Evolutionary conservation across 306 rosid genomes (phyloP), one percentile per base, ranked within the genome.

Genomic region (Rosa persica): DNA sequence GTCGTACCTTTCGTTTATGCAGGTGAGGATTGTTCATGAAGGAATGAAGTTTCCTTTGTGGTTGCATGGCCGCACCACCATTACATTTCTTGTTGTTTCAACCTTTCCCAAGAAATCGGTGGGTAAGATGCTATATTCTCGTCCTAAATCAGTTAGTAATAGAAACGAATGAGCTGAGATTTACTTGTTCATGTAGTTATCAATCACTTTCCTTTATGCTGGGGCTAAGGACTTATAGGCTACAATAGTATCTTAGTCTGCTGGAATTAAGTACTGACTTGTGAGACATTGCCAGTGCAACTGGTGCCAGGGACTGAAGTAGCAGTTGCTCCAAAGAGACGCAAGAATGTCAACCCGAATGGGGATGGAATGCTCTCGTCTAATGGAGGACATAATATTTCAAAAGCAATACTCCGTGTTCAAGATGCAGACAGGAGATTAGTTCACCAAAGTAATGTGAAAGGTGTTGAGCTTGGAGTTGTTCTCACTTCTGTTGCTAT

Each of bases 21-120:
- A 95, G 98, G 78, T 95, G 73, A 87, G 98, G 82, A 88, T 95
- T 83, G 87, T 95, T 76, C 88, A 84, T 74, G 98, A 95, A 88
- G 93, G 85, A 74, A 92, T 95, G 98, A 85, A 83, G 75, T 92
- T 95, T 89, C 98, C 98, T 82, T 76, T 95, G 86, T 84, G 98
- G 95, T 83, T 95, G 88, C 88, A 87, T 81, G 93, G 98, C 76
- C 97, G 80, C 55, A 89, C 93, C 67, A 83, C 87, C 75, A 85
- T 92, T 80, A 90, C 97, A 44, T 93, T 92, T 70, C 78, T 42
- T 42, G 98, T 92, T 79, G 81, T 80, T 79, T 90, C 98, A 77
- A 88, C 90, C 74, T 78, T 83, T 62, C 98, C 98, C 81, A 85
- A 89, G 97, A 85, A 88, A 68, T 89, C 85, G 88, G 98, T 90